phyloP scores from a whole-genome alignment of 2,329 filamentous ascomycete genomes.

The Aspergillus quadricinctus region DNA sequence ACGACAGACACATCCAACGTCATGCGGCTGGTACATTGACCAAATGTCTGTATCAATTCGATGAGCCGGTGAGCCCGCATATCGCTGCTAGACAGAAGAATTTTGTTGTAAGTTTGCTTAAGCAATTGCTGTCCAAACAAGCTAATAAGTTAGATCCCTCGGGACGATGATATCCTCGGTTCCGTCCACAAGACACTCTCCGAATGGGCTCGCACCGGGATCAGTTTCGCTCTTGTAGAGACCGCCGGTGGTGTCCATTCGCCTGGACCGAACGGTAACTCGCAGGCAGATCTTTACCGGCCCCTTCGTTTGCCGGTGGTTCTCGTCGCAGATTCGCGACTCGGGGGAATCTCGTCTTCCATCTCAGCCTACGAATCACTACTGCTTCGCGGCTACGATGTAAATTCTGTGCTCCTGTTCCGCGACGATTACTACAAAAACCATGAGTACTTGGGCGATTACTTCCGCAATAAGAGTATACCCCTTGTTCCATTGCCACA shows the following conservation, averaged over 20 bases:
- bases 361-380: conserved; percentile 78
- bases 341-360: conserved; percentile 76
- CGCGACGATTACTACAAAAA: conserved; percentile 63
- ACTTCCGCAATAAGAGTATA: conserved; percentile 61
- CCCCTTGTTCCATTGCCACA: conserved; percentile 53
- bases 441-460: conserved; percentile 60
- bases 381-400: conserved; percentile 70
- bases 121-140: conserved; percentile 1
- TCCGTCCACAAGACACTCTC: conserved; percentile 45
- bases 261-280: conserved; percentile 68
- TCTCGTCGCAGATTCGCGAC: conserved; percentile 67
- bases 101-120: conserved; percentile 25
- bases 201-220: conserved; percentile 28
- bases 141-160: conserved; percentile 38
- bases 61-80: conserved; percentile 72
- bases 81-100: conserved; percentile 57
- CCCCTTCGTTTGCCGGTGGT: conserved; percentile 69
- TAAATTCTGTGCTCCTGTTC: conserved; percentile 68
- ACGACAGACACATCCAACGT: conserved; percentile 60
- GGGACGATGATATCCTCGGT: conserved; percentile 48
- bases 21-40: conserved; percentile 57
- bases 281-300: conserved; percentile 73
- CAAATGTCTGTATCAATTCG: conserved; percentile 65
- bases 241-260: conserved; percentile 81
- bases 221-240: conserved; percentile 67